These are phyloP conservation scores for Trametes pubescens DNA, from an alignment of 1,284 basidiomycete genomes.

Conservation along the genomic window DNA sequence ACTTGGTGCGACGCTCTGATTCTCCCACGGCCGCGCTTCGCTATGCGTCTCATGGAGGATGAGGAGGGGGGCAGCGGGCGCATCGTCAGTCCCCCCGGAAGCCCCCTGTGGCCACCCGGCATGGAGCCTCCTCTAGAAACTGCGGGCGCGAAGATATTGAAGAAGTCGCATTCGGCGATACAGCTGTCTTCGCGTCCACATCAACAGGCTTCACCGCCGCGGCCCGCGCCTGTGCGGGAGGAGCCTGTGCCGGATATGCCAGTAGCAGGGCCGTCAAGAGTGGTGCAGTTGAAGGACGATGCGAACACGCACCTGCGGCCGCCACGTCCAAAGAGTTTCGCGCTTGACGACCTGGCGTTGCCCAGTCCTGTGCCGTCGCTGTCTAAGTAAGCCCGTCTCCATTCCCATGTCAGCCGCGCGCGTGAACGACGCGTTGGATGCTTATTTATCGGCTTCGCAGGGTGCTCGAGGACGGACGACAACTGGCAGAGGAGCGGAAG, in stretches of 20 bases:
- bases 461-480: conserved; percentile 68
- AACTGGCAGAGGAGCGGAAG: conserved; percentile 66
- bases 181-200: conserved; percentile 25
- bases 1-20: conserved; percentile 82
- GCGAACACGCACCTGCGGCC: conserved; percentile 28
- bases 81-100: conserved; percentile 60
- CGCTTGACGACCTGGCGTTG: conserved; percentile 64
- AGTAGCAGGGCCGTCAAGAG: conserved; percentile 26
- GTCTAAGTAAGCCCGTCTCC: conserved; percentile 54
- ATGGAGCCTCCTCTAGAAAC: conserved; percentile 15
- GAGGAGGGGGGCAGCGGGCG: conserved; percentile 42
- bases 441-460: conserved; percentile 45
- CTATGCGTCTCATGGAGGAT: conserved; percentile 47
- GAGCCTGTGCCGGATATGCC: conserved; percentile 16
- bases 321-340: conserved; percentile 56
- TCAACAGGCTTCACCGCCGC: conserved; percentile 24
- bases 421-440: conserved; percentile 10
- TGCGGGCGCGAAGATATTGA: conserved; percentile 28
- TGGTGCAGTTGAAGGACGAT: conserved; percentile 21
- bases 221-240: conserved; percentile 18
- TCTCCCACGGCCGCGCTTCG: conserved; percentile 76
- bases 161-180: conserved; percentile 35
- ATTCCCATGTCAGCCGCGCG: conserved; percentile 14
- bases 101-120: conserved; percentile 48
- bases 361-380: conserved; percentile 69